A percentile compares a stretch with the other conserved stretches of the same genome.
Conservation (phyloP, 768 basidiomycete species). For the Trametes punicea region DNA sequence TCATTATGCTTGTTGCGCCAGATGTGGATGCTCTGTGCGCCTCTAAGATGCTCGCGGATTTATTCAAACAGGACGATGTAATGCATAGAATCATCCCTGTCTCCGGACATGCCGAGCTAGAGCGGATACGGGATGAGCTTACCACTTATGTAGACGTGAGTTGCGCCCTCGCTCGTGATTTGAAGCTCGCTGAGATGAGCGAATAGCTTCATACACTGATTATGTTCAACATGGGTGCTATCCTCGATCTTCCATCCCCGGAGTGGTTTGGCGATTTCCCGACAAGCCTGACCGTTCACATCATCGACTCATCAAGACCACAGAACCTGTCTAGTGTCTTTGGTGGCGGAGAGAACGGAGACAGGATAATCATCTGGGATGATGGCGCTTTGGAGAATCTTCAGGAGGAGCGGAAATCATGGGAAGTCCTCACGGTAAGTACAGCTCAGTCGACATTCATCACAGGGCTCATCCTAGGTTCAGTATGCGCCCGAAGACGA, state of each 20-base stretch:
- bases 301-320: conserved; percentile 92
- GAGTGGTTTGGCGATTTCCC: conserved; percentile 77
- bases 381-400: conserved; percentile 77
- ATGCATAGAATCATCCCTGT: conserved; percentile 89
- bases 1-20: conserved; percentile 82
- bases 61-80: conserved; percentile 93
- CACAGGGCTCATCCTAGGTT: not conserved
- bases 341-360: conserved; percentile 58
- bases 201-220: conserved; percentile 82
- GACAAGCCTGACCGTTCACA: conserved; percentile 68
- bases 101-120: conserved; percentile 77
- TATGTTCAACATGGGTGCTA: conserved; percentile 87
- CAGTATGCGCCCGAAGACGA: conserved; percentile 80
- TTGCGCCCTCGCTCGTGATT: not conserved
- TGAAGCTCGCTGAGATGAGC: not conserved
- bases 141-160: conserved; percentile 63
- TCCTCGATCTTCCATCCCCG: conserved; percentile 73
- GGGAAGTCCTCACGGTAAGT: conserved; percentile 78
- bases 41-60: conserved; percentile 80
- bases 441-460: not conserved
- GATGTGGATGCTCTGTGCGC: conserved; percentile 94
- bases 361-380: conserved; percentile 88
- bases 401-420: conserved; percentile 71
- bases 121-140: conserved; percentile 62
- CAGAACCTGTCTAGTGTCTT: conserved; percentile 87